A percentile compares a stretch with the other conserved stretches of the same genome.
Conservation (phyloP, 1,284 basidiomycete genomes). For the Leccinum colubrinum region DNA sequence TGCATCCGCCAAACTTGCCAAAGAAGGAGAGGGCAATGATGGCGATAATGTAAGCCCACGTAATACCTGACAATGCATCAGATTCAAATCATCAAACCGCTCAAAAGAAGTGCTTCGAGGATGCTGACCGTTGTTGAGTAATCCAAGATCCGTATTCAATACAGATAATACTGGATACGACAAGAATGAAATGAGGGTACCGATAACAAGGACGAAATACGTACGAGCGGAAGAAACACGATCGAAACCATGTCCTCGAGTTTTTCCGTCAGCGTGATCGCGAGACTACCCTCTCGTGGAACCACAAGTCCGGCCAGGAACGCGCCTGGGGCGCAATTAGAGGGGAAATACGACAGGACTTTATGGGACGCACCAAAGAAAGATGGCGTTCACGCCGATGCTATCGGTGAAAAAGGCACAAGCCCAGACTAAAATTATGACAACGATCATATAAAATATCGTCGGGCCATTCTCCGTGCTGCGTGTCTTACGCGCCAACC, state of each 20-base stretch:
- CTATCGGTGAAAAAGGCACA: conserved; percentile 92
- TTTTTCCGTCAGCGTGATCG: conserved; percentile 76
- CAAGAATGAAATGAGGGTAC: not conserved
- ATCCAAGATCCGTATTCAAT: conserved; percentile 82
- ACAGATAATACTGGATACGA: conserved; percentile 75
- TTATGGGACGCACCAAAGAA: conserved; percentile 51
- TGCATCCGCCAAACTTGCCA: conserved; percentile 82
- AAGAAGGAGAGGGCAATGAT: conserved; percentile 81
- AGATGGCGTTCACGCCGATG: conserved; percentile 88
- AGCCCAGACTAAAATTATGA: conserved; percentile 76
- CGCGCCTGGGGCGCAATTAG: conserved; percentile 49
- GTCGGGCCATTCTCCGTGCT: conserved; percentile 79
- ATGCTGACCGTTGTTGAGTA: conserved; percentile 63
- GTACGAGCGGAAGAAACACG: conserved; percentile 83
- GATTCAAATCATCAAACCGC: conserved; percentile 25
- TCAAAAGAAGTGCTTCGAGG: not conserved
- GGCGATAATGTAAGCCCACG: conserved; percentile 88
- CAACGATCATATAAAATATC: conserved; percentile 76
- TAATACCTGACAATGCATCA: conserved; percentile 54
- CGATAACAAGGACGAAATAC: conserved; percentile 17
- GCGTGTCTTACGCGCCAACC: conserved; percentile 78
- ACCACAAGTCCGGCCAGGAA: conserved; percentile 90
- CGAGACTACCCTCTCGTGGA: conserved; percentile 85
- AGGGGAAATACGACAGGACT: conserved; percentile 32
- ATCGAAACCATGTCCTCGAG: conserved; percentile 82